A percentile compares a stretch with the other conserved stretches of the same genome.
Conservation (phyloP, 2,329 filamentous ascomycete species). For the Tolypocladium guangdongense region DNA sequence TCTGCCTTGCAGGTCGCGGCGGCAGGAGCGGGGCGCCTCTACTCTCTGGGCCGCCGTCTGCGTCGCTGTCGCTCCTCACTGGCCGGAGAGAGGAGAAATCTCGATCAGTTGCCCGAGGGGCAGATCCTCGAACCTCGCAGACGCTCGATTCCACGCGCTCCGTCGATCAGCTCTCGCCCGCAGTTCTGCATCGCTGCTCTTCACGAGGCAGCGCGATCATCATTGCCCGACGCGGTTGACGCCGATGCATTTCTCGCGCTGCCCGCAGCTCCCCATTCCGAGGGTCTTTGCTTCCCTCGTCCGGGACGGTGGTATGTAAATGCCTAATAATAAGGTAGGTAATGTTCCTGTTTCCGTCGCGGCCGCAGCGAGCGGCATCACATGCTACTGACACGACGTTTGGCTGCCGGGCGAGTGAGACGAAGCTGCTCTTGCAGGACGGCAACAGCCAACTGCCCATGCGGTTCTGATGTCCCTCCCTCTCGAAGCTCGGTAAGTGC, state of each 20-base stretch:
- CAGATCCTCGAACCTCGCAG: not conserved
- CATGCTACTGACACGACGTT: not conserved
- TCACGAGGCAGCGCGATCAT: no score
- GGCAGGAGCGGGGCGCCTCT: not conserved
- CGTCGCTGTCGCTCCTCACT: not conserved
- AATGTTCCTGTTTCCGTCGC: no score
- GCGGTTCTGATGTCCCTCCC: no score
- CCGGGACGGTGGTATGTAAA: not conserved
- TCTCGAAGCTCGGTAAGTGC: no score
- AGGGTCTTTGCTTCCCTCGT: not conserved
- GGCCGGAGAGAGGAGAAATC: not conserved
- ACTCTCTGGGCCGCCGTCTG: no score
- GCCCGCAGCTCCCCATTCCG: not conserved
- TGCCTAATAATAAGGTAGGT: no score
- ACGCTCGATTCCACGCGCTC: not conserved
- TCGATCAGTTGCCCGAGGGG: not conserved
- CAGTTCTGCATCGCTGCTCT: no score
- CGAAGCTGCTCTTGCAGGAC: not conserved
- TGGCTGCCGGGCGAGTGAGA: not conserved
- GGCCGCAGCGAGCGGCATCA: not conserved
- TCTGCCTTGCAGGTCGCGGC: not conserved
- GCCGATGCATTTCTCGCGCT: not conserved
- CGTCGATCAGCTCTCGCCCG: no score
- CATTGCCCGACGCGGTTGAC: not conserved
- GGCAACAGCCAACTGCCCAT: not conserved